These are phyloP conservation scores for Penicillium argentinense DNA, from an alignment of 495 filamentous ascomycete species.

Conservation along the genomic window DNA sequence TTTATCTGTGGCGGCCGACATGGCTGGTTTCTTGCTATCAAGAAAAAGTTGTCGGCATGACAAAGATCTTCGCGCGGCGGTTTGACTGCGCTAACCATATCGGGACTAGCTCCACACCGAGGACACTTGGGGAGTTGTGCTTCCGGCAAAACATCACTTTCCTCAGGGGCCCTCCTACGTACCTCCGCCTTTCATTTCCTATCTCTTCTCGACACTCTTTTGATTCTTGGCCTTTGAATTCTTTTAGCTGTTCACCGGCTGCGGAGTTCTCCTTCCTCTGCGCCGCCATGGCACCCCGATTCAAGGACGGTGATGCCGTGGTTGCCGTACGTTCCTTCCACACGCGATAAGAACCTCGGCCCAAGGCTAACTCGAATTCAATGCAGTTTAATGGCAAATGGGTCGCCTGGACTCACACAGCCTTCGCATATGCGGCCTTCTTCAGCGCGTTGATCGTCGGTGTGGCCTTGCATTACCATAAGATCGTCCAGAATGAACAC, in stretches of 20 bases:
- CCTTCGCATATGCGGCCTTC: constrained; percentile 85
- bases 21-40: constrained; percentile 36
- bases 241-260: constrained; percentile 19
- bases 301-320: constrained; percentile 86
- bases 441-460: constrained; percentile 86
- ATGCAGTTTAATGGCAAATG: constrained; percentile 80
- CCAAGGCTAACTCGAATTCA: constrained; percentile 11
- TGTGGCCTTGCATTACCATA: constrained; percentile 82
- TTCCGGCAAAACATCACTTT: too few species aligned
- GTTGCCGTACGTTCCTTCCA: constrained; percentile 55
- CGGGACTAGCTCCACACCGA: constrained; percentile 3
- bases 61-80: too few species aligned
- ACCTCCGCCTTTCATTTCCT: constrained; percentile 21
- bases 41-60: constrained; percentile 36
- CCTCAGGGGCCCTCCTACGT: constrained; percentile 35
- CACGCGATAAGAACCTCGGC: constrained; percentile 13
- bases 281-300: constrained; percentile 71
- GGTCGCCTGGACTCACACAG: constrained; percentile 87
- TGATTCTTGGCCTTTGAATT: constrained; percentile 23
- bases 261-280: constrained; percentile 24
- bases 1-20: constrained; percentile 87
- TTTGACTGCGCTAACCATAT: not conserved
- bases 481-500: constrained; percentile 97
- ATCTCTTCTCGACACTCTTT: constrained; percentile 40
- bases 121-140: constrained; percentile 25